Percentiles rank a stretch among this genome's conserved stretches.
These are phyloP conservation scores for Gossypium schwendimanii DNA, from an alignment of 441 rosid species.

Conservation along the genomic window DNA sequence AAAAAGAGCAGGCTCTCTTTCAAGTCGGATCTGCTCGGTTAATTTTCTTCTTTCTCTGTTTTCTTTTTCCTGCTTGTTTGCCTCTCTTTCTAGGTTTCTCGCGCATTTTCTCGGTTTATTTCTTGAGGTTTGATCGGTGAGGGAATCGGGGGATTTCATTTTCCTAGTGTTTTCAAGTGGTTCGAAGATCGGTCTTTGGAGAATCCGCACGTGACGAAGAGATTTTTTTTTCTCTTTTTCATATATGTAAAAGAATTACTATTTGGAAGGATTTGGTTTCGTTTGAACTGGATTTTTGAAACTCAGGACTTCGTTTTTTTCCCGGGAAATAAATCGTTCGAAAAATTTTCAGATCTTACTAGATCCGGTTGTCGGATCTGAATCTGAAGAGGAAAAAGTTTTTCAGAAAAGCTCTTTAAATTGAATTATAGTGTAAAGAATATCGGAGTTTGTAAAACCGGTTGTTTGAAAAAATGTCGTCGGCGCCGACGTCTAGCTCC, in stretches of 20 bases:
- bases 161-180: neutral
- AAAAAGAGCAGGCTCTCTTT: neutral
- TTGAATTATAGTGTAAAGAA: neutral
- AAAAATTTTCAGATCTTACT: neutral
- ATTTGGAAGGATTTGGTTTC: slow-evolving; percentile 4
- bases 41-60: neutral
- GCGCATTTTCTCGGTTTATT: neutral
- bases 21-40: neutral
- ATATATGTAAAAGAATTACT: neutral
- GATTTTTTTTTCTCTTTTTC: neutral
- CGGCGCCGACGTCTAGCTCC: slow-evolving; percentile 27
- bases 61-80: neutral
- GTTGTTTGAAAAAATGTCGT: slow-evolving; percentile 27
- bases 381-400: neutral
- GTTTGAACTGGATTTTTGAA: neutral
- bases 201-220: slow-evolving; percentile 10
- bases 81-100: neutral
- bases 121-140: neutral
- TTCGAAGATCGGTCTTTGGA: slow-evolving; percentile 19
- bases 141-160: neutral
- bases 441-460: neutral
- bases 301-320: neutral
- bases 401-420: neutral
- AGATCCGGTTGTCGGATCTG: neutral
- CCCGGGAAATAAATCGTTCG: neutral